A percentile compares a stretch with the other conserved stretches of the same genome.
Evolutionary conservation across 371 early-diverging fungal species (phyloP).

Genomic region (Mucor circinelloides): DNA sequence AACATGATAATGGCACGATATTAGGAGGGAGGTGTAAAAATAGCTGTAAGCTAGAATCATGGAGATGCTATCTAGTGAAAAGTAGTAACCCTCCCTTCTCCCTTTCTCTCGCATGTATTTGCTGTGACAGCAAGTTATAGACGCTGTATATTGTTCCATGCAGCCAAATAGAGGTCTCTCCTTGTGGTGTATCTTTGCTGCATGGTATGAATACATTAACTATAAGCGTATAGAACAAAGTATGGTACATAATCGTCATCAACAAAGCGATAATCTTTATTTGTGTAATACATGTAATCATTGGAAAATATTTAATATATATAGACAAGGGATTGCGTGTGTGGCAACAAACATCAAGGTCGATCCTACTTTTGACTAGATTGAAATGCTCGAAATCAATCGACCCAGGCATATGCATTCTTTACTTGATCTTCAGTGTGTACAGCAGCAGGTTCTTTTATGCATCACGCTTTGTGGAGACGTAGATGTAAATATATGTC

Average conservation of each 20-base stretch:
- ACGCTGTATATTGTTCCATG: background rate
- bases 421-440: background rate
- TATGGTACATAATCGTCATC: background rate
- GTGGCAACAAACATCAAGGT: background rate
- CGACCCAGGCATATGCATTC: background rate
- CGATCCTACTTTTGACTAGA: background rate
- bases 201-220: background rate
- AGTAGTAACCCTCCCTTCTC: background rate
- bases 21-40: background rate
- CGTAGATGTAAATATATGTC: background rate
- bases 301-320: background rate
- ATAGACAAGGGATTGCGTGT: background rate
- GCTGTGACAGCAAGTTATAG: background rate
- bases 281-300: background rate
- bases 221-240: background rate
- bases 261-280: background rate
- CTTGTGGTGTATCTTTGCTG: background rate
- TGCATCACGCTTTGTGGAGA: background rate
- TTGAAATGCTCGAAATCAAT: background rate
- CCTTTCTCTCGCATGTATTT: background rate
- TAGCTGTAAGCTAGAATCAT: background rate
- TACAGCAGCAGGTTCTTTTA: background rate
- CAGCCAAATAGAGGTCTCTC: background rate
- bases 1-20: background rate
- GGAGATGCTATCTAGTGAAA: background rate